These are phyloP conservation scores for Fusarium graminum DNA, from an alignment of 2,329 filamentous ascomycete genomes.

Conservation along the genomic window DNA sequence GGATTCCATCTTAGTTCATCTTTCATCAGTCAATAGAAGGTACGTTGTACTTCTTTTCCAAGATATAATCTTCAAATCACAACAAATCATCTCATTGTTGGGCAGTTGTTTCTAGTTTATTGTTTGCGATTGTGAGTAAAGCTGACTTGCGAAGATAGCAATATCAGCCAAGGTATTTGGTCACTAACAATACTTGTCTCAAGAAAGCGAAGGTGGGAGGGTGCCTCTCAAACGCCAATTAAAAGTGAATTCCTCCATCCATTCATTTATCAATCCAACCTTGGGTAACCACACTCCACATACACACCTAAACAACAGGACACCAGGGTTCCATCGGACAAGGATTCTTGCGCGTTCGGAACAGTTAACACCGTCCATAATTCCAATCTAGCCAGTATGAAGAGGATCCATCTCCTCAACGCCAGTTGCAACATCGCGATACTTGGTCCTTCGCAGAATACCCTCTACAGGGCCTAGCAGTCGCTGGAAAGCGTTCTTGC, in stretches of 20 bases:
- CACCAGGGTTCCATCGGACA: constrained; percentile 16
- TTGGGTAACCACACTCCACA: constrained; percentile 27
- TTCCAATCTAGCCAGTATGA: constrained; percentile 54
- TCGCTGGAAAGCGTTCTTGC: constrained; percentile 94
- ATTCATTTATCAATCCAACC: constrained; percentile 34
- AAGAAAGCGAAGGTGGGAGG: constrained; percentile 53
- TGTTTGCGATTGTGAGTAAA: constrained; percentile 14
- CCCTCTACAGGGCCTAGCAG: constrained; percentile 92
- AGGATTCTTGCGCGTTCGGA: constrained; percentile 14
- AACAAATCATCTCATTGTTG: background rate
- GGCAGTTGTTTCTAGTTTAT: background rate
- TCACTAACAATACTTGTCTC: constrained; percentile 54
- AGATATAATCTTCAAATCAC: background rate
- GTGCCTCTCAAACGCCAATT: constrained; percentile 49
- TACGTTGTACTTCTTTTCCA: background rate
- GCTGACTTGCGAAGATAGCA: constrained; percentile 26
- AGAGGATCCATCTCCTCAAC: constrained; percentile 78
- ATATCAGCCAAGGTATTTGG: constrained; percentile 53
- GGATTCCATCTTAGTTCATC: constrained; percentile 6
- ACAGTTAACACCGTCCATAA: background rate
- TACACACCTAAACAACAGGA: constrained; percentile 22
- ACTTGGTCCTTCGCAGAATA: constrained; percentile 87
- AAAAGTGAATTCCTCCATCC: constrained; percentile 42
- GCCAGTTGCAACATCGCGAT: constrained; percentile 70
- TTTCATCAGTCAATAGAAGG: background rate